Evolutionary conservation across 305 asterid species (phyloP), one percentile per base, ranked within the genome.

Genomic region (Galium porrigens): DNA sequence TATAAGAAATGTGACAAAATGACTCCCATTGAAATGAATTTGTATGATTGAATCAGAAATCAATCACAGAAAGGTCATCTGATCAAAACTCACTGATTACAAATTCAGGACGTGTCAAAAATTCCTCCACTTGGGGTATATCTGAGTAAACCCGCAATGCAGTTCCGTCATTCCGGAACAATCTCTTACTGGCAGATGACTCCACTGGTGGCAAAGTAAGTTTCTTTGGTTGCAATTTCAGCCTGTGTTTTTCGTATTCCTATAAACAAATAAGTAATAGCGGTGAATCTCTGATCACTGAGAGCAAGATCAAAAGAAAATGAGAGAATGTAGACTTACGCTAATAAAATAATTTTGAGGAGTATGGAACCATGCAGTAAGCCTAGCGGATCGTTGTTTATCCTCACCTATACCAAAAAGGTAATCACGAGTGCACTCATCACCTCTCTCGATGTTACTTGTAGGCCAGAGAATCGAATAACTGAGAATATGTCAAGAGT

Each of bases 291-390:
- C 6, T 1, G 29, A 54, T 63, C 49, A 46, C 4, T 2, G 27
- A 44, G 20, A 46, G 10, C 9, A 14, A 25, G 25, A 37, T 3
- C 17, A 54, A 58, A 41, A 33, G 41, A 32, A 36, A 58, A 58
- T 30, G 25, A 36, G 39, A 46, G 44, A 17, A 25, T 9, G 22
- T 39, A 42, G 56, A 67, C 83, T 60, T 84, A 89, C 98, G 71
- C 79, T 76, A 49, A 89, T 72, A 79, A 89, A 92, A 76, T 89
- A 92, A 77, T 84, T 79, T 70, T 65, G 81, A 61, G 96, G 97
- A 73, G 99, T 92, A 68, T 82, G 87, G 81, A 92, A 92, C 99
- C 99, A 89, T 62, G 99, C 97, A 78, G 96, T 87, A 68, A 89
- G 95, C 80, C 99, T 85, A 75, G 96, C 88, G 74, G 97, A 89